These are phyloP conservation scores for Sordaria brevicollis DNA, from an alignment of 495 filamentous ascomycete species.

Conservation along the genomic window DNA sequence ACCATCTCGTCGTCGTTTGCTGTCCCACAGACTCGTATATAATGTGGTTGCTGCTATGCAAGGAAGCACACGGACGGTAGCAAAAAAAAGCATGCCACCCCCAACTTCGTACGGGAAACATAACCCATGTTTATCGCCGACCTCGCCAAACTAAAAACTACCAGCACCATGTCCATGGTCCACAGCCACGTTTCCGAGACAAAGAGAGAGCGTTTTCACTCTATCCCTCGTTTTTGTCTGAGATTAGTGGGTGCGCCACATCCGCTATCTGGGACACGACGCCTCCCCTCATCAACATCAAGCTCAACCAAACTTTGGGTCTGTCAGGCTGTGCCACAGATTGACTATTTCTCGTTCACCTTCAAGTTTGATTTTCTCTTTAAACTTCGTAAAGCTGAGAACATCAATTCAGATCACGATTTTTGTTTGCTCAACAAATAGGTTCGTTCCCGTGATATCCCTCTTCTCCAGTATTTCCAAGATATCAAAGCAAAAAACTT, in stretches of 20 bases:
- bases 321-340: neutral
- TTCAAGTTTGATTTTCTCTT: no score
- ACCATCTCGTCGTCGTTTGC: neutral
- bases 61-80: neutral
- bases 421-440: neutral
- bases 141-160: neutral
- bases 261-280: neutral
- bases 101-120: neutral
- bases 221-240: neutral
- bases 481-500: no score
- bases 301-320: neutral
- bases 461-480: no score
- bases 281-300: no score
- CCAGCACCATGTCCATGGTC: neutral
- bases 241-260: neutral
- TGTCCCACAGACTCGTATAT: neutral
- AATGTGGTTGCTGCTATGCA: neutral
- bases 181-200: neutral
- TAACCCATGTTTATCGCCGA: neutral
- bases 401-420: neutral
- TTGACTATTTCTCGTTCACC: neutral
- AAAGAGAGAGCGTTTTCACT: neutral
- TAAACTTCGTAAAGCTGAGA: no score
- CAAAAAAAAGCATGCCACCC: neutral
- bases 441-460: neutral